Evolutionary conservation across 1,284 basidiomycete genomes (phyloP).

Genomic region (Golubevia pallescens): DNA sequence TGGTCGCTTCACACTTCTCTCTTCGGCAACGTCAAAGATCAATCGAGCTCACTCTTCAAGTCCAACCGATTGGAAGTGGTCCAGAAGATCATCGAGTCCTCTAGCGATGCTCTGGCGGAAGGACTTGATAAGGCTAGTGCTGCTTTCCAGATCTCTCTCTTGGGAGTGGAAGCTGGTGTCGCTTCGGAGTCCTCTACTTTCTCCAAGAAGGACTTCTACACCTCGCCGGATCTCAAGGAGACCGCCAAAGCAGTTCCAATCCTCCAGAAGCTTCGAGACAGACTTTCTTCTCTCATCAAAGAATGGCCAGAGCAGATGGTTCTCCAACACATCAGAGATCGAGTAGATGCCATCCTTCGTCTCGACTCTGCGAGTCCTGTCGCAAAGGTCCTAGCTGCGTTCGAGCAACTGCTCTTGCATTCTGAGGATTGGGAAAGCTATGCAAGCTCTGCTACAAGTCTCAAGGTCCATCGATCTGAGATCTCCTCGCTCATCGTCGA

Average conservation of each 20-base stretch:
- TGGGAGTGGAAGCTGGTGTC: conserved; percentile 5
- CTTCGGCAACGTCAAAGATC: conserved; percentile 15
- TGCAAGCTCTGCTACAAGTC: conserved; percentile 82
- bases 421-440: conserved; percentile 97
- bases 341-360: conserved; percentile 75
- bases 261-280: conserved; percentile 27
- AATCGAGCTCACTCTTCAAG: background rate
- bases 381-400: conserved; percentile 79
- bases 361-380: conserved; percentile 77
- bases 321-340: conserved; percentile 79
- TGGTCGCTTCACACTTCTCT: conserved; percentile 35
- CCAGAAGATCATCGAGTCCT: conserved; percentile 3
- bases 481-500: conserved; percentile 80
- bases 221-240: conserved; percentile 37
- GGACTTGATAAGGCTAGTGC: conserved; percentile 32
- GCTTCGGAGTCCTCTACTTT: background rate
- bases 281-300: conserved; percentile 68
- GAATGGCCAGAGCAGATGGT: conserved; percentile 99
- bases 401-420: conserved; percentile 86
- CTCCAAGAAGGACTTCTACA: conserved; percentile 50
- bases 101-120: conserved; percentile 23
- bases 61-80: conserved; percentile 5
- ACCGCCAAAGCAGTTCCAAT: conserved; percentile 32
- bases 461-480: conserved; percentile 74
- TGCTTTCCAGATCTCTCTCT: conserved; percentile 31